phyloP scores from a whole-genome alignment of 1,284 basidiomycete species.

The Ustilago trichophora region DNA sequence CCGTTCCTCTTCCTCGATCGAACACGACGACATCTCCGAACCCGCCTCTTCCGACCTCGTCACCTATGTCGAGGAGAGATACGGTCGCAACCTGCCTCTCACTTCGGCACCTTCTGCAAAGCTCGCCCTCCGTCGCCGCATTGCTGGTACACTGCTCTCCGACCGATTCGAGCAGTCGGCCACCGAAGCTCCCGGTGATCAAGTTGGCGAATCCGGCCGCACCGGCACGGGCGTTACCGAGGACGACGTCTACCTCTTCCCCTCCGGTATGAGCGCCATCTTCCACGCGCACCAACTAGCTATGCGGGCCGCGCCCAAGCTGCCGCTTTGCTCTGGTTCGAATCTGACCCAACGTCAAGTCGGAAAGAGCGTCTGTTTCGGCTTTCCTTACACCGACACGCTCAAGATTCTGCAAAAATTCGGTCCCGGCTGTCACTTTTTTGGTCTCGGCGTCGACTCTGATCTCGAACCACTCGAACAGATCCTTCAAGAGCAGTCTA shows the following conservation, averaged over 20 bases:
- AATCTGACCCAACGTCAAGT: neutral
- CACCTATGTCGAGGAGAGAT: constrained; percentile 86
- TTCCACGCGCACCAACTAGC: constrained; percentile 82
- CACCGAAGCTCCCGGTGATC: constrained; percentile 64
- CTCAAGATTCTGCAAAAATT: constrained; percentile 95
- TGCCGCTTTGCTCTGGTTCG: constrained; percentile 1
- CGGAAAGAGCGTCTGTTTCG: constrained; percentile 67
- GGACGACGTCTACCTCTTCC: constrained; percentile 86
- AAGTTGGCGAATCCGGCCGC: constrained; percentile 41
- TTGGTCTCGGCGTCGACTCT: constrained; percentile 80
- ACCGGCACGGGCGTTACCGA: constrained; percentile 69
- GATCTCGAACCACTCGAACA: constrained; percentile 80
- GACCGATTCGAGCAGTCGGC: constrained; percentile 35
- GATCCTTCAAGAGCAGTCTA: constrained; percentile 71
- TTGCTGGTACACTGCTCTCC: constrained; percentile 79
- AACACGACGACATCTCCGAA: constrained; percentile 7
- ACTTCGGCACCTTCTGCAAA: constrained; percentile 81
- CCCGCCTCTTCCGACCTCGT: constrained; percentile 67
- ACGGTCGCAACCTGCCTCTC: constrained; percentile 88
- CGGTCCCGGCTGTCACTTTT: constrained; percentile 93
- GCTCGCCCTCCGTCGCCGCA: constrained; percentile 82
- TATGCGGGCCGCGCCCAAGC: constrained; percentile 44
- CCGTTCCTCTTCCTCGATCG: neutral
- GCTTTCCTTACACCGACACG: constrained; percentile 98
- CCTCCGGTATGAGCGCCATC: constrained; percentile 91